These are phyloP conservation scores for Solanum pimpinellifolium DNA, from an alignment of 257 asterid genomes.

Conservation along the genomic window DNA sequence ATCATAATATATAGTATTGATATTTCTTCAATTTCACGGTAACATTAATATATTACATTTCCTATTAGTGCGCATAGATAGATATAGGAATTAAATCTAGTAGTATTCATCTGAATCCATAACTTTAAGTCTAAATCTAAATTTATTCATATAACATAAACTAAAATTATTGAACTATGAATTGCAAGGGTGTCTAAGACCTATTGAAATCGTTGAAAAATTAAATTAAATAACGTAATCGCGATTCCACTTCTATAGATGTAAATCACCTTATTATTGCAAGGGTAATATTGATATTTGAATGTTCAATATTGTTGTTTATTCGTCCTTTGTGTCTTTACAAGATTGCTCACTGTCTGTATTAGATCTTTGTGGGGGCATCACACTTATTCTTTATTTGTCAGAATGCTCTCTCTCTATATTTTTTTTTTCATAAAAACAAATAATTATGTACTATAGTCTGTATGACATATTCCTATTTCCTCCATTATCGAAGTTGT, in stretches of 20 bases:
- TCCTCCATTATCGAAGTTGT: background rate
- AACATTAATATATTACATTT: background rate
- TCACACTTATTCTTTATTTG: constrained; percentile 34
- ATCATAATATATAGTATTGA: constrained; percentile 2
- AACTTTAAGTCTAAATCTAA: background rate
- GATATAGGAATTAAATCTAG: background rate
- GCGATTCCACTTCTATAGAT: too few species aligned
- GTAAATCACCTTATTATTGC: background rate
- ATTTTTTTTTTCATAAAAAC: background rate
- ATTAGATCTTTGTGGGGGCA: constrained; percentile 60
- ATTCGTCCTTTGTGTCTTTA: constrained; percentile 45
- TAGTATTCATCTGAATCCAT: background rate
- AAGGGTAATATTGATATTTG: constrained; percentile 28
- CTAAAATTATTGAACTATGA: background rate
- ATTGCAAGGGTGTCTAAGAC: too few species aligned
- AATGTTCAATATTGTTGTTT: constrained; percentile 6
- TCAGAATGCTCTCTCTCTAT: constrained; percentile 14
- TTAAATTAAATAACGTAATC: too few species aligned
- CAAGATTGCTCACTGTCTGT: constrained; percentile 43
- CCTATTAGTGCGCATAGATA: constrained; percentile 13
- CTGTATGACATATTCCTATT: background rate
- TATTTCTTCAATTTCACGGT: background rate
- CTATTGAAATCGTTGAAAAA: too few species aligned
- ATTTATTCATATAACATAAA: background rate
- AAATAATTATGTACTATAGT: background rate